Evolutionary conservation across 139 green algal genomes (phyloP).

Genomic region (Haematococcus sp.): DNA sequence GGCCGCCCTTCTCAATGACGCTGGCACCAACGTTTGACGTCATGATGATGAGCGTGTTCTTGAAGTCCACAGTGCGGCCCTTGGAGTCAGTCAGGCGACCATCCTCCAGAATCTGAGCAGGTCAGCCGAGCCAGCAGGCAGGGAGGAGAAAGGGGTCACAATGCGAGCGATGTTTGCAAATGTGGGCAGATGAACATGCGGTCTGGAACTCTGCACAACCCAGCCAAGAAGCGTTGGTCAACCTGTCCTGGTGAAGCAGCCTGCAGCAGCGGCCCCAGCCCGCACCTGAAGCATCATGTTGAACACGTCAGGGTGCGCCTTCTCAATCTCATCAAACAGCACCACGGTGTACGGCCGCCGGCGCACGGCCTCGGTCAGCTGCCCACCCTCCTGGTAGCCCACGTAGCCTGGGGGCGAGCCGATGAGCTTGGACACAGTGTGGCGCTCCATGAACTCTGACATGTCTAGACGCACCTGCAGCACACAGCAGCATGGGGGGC

Average conservation of each 20-base stretch:
- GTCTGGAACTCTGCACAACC: neutral
- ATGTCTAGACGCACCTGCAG: conserved; percentile 92
- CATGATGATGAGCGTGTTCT: conserved; percentile 99
- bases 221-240: no score
- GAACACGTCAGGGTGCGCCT: conserved; percentile 99
- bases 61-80: conserved; percentile 98
- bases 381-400: conserved; percentile 97
- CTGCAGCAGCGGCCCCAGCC: no score
- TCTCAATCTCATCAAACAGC: conserved; percentile 99
- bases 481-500: no score
- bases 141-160: no score
- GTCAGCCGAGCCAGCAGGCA: no score
- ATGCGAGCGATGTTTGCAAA: no score
- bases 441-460: conserved; percentile 99
- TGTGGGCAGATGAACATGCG: neutral
- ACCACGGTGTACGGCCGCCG: conserved; percentile 97
- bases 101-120: conserved; percentile 87
- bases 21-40: conserved; percentile 95
- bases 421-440: conserved; percentile 99
- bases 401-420: conserved; percentile 98
- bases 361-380: conserved; percentile 97
- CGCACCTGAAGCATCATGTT: conserved; percentile 99
- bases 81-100: conserved; percentile 88
- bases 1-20: conserved; percentile 93
- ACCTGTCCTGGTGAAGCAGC: no score